A percentile compares a stretch with the other conserved stretches of the same genome.
These are phyloP conservation scores for Sideroxylon spinosum DNA, from an alignment of 179 eudicot genomes.

Conservation along the genomic window DNA sequence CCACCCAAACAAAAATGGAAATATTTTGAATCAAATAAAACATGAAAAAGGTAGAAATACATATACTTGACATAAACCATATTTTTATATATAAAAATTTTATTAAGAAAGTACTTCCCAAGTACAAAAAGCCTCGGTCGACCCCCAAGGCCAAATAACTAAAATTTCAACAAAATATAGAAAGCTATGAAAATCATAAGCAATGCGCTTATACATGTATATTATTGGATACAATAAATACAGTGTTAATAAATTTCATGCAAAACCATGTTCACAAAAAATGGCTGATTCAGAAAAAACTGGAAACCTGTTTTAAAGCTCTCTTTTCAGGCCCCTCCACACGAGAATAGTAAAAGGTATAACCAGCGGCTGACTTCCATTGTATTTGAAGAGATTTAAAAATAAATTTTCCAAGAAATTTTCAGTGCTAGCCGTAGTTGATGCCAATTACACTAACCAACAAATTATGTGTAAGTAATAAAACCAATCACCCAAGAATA, in stretches of 20 bases:
- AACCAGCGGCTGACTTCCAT: not conserved
- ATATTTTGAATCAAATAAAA: not conserved
- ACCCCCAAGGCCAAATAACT: no score
- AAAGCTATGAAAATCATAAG: no score
- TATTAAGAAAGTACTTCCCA: not conserved
- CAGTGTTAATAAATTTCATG: no score
- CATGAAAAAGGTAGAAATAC: not conserved
- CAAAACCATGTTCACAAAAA: no score
- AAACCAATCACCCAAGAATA: no score
- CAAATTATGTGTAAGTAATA: no score
- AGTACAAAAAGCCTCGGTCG: no score
- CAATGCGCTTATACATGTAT: no score
- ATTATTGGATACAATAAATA: no score
- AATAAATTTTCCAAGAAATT: not conserved
- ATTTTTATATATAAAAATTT: not conserved
- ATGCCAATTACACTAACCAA: no score
- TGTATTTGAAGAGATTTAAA: slow-evolving; percentile 1
- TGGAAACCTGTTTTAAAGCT: not conserved
- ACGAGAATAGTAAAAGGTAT: not conserved
- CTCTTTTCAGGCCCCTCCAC: not conserved
- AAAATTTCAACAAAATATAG: no score
- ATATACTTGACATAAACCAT: not conserved
- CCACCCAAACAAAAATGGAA: not conserved
- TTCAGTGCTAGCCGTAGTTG: no score
- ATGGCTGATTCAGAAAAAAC: not conserved